phyloP scores from a whole-genome alignment of 768 basidiomycete species.

The Russula sp. region DNA sequence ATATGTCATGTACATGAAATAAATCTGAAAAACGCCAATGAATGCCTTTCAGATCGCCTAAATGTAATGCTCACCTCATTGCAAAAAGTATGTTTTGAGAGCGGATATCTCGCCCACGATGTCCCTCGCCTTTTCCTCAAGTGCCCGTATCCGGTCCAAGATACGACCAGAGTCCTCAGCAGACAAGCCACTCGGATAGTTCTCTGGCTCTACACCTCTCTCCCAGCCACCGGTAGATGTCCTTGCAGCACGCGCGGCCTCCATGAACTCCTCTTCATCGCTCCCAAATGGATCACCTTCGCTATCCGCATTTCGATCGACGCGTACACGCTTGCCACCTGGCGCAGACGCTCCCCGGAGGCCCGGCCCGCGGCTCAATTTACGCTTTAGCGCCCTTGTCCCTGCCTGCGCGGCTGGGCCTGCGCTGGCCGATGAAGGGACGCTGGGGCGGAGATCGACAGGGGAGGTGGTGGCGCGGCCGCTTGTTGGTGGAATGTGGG shows the following conservation, averaged over 20 bases:
- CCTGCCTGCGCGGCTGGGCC: conserved; percentile 22
- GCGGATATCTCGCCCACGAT: conserved; percentile 28
- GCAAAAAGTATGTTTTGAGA: conserved; percentile 27
- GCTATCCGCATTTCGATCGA: conserved; percentile 23
- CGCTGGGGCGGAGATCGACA: conserved; percentile 2
- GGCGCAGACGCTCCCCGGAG: conserved; percentile 1
- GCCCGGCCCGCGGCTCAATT: conserved; percentile 21
- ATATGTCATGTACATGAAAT: conserved; percentile 24
- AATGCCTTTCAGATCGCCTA: not conserved
- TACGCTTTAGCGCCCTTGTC: conserved; percentile 22
- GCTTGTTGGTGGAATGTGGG: conserved; percentile 9
- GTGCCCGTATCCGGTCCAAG: conserved; percentile 24
- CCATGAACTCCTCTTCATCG: conserved; percentile 28
- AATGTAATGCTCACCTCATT: conserved; percentile 18
- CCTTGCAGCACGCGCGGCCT: conserved; percentile 25
- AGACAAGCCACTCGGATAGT: conserved; percentile 14
- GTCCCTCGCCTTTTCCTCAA: conserved; percentile 27
- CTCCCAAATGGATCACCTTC: conserved; percentile 27
- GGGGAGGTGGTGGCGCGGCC: conserved; percentile 18
- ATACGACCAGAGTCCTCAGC: conserved; percentile 22
- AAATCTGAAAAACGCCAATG: conserved; percentile 2
- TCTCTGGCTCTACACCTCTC: conserved; percentile 15
- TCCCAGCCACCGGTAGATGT: conserved; percentile 13
- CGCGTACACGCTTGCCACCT: conserved; percentile 21
- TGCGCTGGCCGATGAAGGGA: not conserved